Base-by-base conservation (phyloP, 2,329 filamentous ascomycete species). In the Akanthomyces lecanii region DNA sequence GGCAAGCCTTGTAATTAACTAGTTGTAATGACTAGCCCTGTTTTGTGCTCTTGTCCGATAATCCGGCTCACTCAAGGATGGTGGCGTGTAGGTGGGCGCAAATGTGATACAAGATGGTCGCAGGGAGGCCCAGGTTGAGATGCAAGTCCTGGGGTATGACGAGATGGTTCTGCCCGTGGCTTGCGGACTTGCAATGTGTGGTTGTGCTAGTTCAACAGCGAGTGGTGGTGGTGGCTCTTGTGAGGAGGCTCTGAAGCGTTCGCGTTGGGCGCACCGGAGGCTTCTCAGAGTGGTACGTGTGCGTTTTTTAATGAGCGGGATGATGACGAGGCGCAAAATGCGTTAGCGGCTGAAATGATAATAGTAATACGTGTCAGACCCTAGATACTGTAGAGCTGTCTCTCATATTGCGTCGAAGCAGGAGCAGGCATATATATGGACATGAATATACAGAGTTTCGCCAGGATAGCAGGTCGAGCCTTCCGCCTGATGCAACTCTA, bases 401-500 rank as follows among this genome's bases (percentile, higher is more conserved):
- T 30, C 6, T 30, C 28, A 30, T 30, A 6, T 30, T 30, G 28
- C 1, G 28, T 30, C 28, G 4, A 30, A 30, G 28, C 28, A 30
- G 2, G 33, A 36, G 33, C 10, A 36, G 7, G 7, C 33, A 38
- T 53, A 53, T 12, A 53, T 38, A 25, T 33, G 45, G 4, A 16
- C 14, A 8, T 33, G 16, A 53, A 5, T 36, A 12, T 21, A 33
- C n/a, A 53, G 16, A 53, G 50, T 56, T 56, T 12, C 42, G 14
- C 10, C 14, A 28, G 23, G 4, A 51, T 7, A 16, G n/a, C 23
- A 28, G n/a, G 33, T 23, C 16, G 7, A 16, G 30, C 23, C 8
- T 40, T 5, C 45, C 36, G 30, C 23, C 33, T 47, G 56, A 59
- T 16, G 36, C 44, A 59, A 59, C 45, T 59, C 23, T 59, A 47